These are phyloP conservation scores for Xylariales sp. DNA, from an alignment of 2,329 filamentous ascomycete species.

Conservation along the genomic window DNA sequence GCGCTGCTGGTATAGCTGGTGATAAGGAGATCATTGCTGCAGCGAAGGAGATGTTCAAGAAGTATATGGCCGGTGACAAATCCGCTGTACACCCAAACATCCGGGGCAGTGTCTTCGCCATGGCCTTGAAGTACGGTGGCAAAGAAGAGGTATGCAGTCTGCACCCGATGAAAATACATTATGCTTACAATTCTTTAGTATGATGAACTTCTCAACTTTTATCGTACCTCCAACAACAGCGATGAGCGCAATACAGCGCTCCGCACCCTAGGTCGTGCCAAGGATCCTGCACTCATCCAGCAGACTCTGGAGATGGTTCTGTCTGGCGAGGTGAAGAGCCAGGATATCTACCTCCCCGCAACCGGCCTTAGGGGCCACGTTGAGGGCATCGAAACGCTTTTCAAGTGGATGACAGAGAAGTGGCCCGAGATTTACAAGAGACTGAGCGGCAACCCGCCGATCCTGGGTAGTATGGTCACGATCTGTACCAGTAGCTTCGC, in stretches of 20 bases:
- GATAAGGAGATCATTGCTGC: conserved; percentile 75
- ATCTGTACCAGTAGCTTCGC: conserved; percentile 81
- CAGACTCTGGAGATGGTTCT: conserved; percentile 72
- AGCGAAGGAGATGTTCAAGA: conserved; percentile 84
- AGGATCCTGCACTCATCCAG: conserved; percentile 74
- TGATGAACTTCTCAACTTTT: conserved; percentile 70
- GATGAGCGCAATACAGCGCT: conserved; percentile 92
- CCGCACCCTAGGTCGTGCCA: conserved; percentile 74
- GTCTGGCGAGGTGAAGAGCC: conserved; percentile 80
- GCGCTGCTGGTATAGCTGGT: conserved; percentile 72
- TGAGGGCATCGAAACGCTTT: conserved; percentile 75
- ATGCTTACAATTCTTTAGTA: conserved; percentile 46
- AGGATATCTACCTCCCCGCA: conserved; percentile 89
- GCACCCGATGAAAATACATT: neutral
- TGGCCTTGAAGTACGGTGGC: conserved; percentile 78
- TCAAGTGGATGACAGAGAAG: conserved; percentile 77
- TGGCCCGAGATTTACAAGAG: conserved; percentile 81
- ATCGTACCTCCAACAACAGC: conserved; percentile 67
- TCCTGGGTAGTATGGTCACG: conserved; percentile 79
- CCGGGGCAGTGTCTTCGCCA: conserved; percentile 78
- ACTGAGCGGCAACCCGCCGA: conserved; percentile 78
- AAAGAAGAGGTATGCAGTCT: conserved; percentile 62
- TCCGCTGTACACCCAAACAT: conserved; percentile 89
- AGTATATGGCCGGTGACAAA: conserved; percentile 74
- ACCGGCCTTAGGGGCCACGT: conserved; percentile 71